A percentile compares a stretch with the other conserved stretches of the same genome.
phyloP scores from a whole-genome alignment of 2,329 filamentous ascomycete species.

The Diplocarpon mali region DNA sequence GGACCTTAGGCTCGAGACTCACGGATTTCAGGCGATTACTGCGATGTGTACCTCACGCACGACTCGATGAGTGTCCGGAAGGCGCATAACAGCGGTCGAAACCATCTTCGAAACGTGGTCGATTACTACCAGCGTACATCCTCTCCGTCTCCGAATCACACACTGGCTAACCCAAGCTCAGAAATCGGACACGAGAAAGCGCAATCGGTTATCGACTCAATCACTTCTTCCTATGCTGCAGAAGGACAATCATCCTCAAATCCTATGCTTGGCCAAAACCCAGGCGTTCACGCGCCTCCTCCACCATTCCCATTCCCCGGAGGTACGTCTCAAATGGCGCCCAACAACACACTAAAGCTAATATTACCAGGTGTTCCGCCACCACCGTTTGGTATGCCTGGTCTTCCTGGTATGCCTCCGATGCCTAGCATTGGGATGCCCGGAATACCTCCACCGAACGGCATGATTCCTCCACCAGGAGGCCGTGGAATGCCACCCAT shows the following conservation, averaged over 20 bases:
- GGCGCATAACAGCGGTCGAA: constrained; percentile 92
- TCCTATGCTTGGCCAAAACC: constrained; percentile 67
- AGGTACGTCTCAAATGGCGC: constrained; percentile 29
- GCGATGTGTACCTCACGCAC: constrained; percentile 99
- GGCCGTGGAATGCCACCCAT: constrained; percentile 30
- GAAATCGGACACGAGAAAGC: constrained; percentile 98
- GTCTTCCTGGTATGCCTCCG: constrained; percentile 36
- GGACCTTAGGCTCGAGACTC: constrained; percentile 10
- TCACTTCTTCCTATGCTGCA: constrained; percentile 88
- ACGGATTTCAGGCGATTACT: constrained; percentile 65
- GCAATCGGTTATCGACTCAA: constrained; percentile 95
- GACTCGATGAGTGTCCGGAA: constrained; percentile 99
- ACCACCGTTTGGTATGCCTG: constrained; percentile 48
- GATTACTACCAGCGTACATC: constrained; percentile 89
- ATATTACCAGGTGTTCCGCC: constrained; percentile 32
- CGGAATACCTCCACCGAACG: constrained; percentile 7
- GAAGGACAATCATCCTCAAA: constrained; percentile 83
- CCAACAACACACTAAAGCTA: constrained; percentile 1
- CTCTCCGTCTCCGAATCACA: background rate
- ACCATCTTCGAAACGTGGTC: constrained; percentile 93
- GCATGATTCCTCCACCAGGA: constrained; percentile 36
- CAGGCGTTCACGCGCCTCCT: constrained; percentile 35
- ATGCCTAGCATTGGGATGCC: constrained; percentile 46
- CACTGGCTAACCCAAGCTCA: constrained; percentile 28
- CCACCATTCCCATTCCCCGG: constrained; percentile 52